These are phyloP conservation scores for Pseudoperonospora humuli DNA, from an alignment of 352 stramenopile genomes.

Conservation along the genomic window DNA sequence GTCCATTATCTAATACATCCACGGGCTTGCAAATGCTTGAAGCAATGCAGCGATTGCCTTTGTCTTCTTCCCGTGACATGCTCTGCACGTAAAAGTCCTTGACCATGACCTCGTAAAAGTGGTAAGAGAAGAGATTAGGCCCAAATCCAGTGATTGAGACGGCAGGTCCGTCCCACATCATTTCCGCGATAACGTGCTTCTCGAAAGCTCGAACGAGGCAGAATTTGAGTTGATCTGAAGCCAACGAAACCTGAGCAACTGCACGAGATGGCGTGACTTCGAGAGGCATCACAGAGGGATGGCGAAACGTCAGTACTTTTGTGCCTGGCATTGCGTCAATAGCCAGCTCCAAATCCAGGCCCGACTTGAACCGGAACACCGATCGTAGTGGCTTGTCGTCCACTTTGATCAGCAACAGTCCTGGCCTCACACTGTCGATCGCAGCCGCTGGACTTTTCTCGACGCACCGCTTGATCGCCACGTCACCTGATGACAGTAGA, in stretches of 20 bases:
- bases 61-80: conserved; percentile 28
- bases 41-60: conserved; percentile 58
- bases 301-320: conserved; percentile 73
- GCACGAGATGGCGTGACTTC: conserved; percentile 47
- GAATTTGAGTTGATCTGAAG: conserved; percentile 55
- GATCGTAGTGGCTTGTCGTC: conserved; percentile 50
- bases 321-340: conserved; percentile 42
- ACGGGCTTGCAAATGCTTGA: conserved; percentile 46
- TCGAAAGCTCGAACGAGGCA: conserved; percentile 58
- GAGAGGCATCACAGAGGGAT: conserved; percentile 46
- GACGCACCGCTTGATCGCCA: conserved; percentile 31
- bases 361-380: conserved; percentile 42
- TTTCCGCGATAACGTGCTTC: conserved; percentile 52
- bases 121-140: conserved; percentile 71
- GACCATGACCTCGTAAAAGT: conserved; percentile 61
- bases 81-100: conserved; percentile 77
- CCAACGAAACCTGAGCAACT: conserved; percentile 45
- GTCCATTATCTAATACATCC: conserved; percentile 1
- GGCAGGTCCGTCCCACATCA: conserved; percentile 37
- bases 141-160: conserved; percentile 69
- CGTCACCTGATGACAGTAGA: conserved; percentile 29
- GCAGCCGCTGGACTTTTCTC: conserved; percentile 50
- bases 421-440: conserved; percentile 65
- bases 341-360: conserved; percentile 40
- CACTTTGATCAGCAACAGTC: conserved; percentile 65